These are phyloP conservation scores for Syzygium syzygioides DNA, from an alignment of 441 rosid genomes.

Conservation along the genomic window DNA sequence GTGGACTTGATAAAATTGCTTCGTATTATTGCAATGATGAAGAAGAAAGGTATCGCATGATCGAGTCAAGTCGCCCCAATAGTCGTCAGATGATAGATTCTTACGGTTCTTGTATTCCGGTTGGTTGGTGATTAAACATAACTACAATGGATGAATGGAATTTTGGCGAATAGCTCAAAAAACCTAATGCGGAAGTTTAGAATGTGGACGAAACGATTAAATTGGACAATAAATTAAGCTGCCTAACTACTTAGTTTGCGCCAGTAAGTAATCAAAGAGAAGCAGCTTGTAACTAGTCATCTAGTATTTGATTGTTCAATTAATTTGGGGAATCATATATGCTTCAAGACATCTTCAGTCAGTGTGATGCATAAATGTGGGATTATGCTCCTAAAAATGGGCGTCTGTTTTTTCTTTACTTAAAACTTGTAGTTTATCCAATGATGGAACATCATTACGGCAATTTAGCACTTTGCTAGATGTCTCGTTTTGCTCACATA, in stretches of 20 bases:
- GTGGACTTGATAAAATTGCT: neutral
- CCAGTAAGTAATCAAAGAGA: neutral
- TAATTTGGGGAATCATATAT: neutral
- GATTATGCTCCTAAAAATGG: neutral
- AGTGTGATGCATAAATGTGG: neutral
- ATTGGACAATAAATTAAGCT: neutral
- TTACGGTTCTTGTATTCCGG: neutral
- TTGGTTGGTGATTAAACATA: neutral
- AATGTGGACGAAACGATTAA: neutral
- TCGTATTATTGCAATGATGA: neutral
- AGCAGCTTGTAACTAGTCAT: neutral
- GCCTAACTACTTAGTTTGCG: neutral
- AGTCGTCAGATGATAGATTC: neutral
- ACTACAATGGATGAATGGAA: neutral
- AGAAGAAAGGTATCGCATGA: neutral
- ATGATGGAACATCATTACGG: neutral
- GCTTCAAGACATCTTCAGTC: neutral
- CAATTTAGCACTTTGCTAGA: neutral
- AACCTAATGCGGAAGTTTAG: neutral
- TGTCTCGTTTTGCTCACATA: neutral
- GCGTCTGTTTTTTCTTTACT: neutral
- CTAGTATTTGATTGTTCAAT: neutral
- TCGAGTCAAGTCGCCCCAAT: neutral
- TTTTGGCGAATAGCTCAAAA: neutral
- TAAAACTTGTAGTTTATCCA: neutral